Percentiles rank a stretch among this genome's conserved stretches.
phyloP scores from a whole-genome alignment of 441 rosid species.

The Arabidopsis hybrid region DNA sequence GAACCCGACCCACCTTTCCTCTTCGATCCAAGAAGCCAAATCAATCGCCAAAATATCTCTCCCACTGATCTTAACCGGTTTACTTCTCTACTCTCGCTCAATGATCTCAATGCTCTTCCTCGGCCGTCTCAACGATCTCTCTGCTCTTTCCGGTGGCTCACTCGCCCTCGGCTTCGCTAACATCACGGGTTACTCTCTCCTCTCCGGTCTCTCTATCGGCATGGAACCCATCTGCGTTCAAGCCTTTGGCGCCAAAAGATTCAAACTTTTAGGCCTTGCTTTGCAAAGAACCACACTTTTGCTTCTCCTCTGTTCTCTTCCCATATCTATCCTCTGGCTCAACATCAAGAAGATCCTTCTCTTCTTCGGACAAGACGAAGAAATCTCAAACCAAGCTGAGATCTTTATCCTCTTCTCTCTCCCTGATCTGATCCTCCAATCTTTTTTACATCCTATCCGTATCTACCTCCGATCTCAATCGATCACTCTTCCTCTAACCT shows the following conservation, averaged over 20 bases:
- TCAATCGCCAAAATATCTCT: constrained; percentile 67
- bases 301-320: constrained; percentile 67
- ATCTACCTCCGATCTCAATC: constrained; percentile 86
- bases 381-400: constrained; percentile 74
- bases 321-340: constrained; percentile 74
- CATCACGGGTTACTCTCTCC: constrained; percentile 87
- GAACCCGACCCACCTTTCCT: constrained; percentile 46
- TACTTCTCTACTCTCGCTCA: constrained; percentile 84
- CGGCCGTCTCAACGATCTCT: constrained; percentile 78
- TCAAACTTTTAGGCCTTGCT: constrained; percentile 72
- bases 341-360: constrained; percentile 76
- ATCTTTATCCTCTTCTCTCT: constrained; percentile 69
- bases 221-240: constrained; percentile 98
- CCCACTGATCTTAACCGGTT: constrained; percentile 80
- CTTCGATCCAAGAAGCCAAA: constrained; percentile 58
- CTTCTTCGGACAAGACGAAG: constrained; percentile 68
- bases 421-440: constrained; percentile 78
- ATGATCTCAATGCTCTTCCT: constrained; percentile 95
- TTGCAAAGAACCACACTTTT: constrained; percentile 74
- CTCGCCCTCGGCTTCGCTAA: constrained; percentile 89
- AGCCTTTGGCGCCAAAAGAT: constrained; percentile 89
- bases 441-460: constrained; percentile 79
- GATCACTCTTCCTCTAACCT: constrained; percentile 76
- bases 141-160: constrained; percentile 83
- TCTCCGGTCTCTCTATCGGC: constrained; percentile 87